Evolutionary conservation across 805 yeast genomes (phyloP), one percentile per base, ranked within the genome.

Genomic region (Saccharomycopsis amapae): DNA sequence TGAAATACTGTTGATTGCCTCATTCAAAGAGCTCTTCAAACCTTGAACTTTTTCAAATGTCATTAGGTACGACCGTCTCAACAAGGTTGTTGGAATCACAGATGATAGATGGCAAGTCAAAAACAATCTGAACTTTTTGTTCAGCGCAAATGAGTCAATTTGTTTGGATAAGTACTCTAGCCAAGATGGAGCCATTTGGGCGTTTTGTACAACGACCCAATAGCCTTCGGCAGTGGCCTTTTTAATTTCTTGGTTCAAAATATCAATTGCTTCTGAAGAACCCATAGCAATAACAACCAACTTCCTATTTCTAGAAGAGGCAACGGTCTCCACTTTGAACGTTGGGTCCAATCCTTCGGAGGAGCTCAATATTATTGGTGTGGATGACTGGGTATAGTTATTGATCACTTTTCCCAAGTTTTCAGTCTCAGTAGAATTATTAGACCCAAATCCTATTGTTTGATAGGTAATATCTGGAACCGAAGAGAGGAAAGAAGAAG

Each of bases 131-230:
- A 81, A 79, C 1, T 58, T 58, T 0, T 57, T 41, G 3, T 64
- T 58, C 0, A 60, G 53, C 1, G 50, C 46, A 1, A 65, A 39
- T 2, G 58, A 53, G 25, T 64, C 68, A 38, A 78, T 58, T n/a
- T 59, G 57, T 53, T 71, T 75, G 41, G 71, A 79, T 17, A 85
- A 60, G 7, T 65, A 56, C 12, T 71, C 74, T 23, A 85, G 63
- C 87, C 95, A 82, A 2, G 58, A 60, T 1, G 73, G 64, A 0
- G 93, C 76, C 70, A 83, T 72, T 49, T 90, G 96, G 10, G 85
- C 66, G 56, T 89, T 89, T 58, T 90, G 95, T 25, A 90, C 61
- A 24, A 89, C 55, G 0, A 90, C 60, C 96, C 96, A 87, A 1
- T 60, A 55, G 0, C 85, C 87, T 1, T 57, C 57, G n/a, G 58